A percentile compares a stretch with the other conserved stretches of the same genome.
phyloP scores from a whole-genome alignment of 108 stramenopile species.

The Fragilaria crotonensis region DNA sequence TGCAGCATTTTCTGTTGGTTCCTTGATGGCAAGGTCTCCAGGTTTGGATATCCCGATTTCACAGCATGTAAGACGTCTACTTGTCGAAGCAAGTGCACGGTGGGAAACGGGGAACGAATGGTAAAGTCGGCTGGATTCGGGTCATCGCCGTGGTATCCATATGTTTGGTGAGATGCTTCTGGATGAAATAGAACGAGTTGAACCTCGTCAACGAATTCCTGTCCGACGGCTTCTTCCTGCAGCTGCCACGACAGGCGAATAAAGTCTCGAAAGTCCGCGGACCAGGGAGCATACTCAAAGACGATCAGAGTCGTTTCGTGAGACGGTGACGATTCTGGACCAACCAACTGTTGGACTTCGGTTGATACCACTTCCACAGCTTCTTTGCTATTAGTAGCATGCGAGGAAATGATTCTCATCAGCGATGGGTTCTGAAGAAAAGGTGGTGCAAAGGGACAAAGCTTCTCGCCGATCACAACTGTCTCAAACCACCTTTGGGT shows the following conservation, averaged over 20 bases:
- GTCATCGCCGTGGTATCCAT: conserved; percentile 7
- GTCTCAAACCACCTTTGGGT: conserved; percentile 25
- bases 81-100: conserved; percentile 29
- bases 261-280: conserved; percentile 20
- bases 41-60: conserved; percentile 23
- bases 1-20: conserved; percentile 21
- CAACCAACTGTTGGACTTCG: conserved; percentile 9
- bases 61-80: conserved; percentile 31
- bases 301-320: conserved; percentile 32
- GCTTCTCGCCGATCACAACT: conserved; percentile 29
- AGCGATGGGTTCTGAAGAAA: conserved; percentile 4
- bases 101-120: conserved; percentile 35
- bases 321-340: neutral
- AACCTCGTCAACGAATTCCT: conserved; percentile 2
- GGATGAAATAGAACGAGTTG: conserved; percentile 41
- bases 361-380: conserved; percentile 3
- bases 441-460: conserved; percentile 39
- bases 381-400: neutral
- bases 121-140: conserved; percentile 22
- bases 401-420: conserved; percentile 15
- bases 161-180: conserved; percentile 28
- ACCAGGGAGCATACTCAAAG: conserved; percentile 12
- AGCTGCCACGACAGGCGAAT: conserved; percentile 28
- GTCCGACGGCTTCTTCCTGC: conserved; percentile 18
- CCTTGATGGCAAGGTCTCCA: conserved; percentile 20